Evolutionary conservation across 306 rosid species (phyloP).

Genomic region (Prunus davidiana): DNA sequence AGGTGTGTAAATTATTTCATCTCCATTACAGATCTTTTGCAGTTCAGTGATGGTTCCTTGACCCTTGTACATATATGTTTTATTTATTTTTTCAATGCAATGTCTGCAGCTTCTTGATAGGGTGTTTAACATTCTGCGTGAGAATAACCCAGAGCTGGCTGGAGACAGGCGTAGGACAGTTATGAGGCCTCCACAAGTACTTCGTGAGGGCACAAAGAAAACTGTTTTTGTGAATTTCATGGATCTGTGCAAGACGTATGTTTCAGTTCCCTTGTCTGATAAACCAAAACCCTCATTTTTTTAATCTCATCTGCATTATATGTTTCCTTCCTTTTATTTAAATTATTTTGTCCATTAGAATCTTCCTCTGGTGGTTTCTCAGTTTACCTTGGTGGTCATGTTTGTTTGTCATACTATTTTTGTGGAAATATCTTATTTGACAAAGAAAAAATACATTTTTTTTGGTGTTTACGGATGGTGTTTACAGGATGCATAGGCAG

Average conservation of each 20-base stretch:
- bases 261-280: background rate
- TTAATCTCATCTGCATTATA: background rate
- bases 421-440: background rate
- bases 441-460: background rate
- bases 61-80: background rate
- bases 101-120: constrained; percentile 79
- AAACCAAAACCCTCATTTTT: background rate
- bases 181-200: constrained; percentile 99
- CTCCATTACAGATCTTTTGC: background rate
- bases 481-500: constrained; percentile 83
- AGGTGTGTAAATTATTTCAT: constrained; percentile 40
- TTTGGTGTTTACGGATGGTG: no score
- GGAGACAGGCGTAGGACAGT: constrained; percentile 89
- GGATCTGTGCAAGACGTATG: constrained; percentile 77
- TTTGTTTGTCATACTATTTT: background rate
- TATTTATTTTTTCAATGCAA: constrained; percentile 2
- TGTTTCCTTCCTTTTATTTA: background rate
- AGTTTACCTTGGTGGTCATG: background rate
- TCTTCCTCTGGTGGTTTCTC: background rate
- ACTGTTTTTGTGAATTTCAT: constrained; percentile 94
- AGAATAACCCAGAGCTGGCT: constrained; percentile 93
- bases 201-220: constrained; percentile 98
- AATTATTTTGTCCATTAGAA: background rate
- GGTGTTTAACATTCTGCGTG: constrained; percentile 88
- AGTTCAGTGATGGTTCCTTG: background rate